These are phyloP conservation scores for Colletotrichum eremochloae DNA, from an alignment of 2,329 filamentous ascomycete species.

Conservation along the genomic window DNA sequence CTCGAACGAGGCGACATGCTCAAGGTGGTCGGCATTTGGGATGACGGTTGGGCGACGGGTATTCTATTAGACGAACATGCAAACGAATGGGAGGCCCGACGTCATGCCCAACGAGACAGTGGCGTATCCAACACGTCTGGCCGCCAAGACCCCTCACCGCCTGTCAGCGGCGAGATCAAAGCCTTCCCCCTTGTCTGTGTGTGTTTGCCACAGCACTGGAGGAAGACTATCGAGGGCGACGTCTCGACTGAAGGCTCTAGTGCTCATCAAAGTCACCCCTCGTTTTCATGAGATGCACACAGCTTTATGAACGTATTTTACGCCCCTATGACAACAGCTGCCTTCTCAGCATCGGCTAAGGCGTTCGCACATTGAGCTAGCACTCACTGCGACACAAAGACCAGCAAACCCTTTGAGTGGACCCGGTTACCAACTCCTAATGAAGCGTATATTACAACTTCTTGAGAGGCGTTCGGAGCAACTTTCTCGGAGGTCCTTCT, in stretches of 20 bases:
- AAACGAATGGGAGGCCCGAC: conserved; percentile 87
- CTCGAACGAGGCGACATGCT: conserved; percentile 97
- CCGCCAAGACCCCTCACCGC: conserved; percentile 72
- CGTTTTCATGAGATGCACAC: conserved; percentile 46
- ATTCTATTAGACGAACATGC: conserved; percentile 84
- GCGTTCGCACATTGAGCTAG: conserved; percentile 51
- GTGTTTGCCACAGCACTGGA: conserved; percentile 95
- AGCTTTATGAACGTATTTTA: conserved; percentile 46
- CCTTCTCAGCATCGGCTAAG: conserved; percentile 53
- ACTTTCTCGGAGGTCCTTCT: conserved; percentile 33
- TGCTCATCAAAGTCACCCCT: conserved; percentile 48
- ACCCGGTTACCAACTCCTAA: conserved; percentile 13
- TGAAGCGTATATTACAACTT: conserved; percentile 28
- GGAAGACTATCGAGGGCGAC: conserved; percentile 95
- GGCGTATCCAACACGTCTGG: conserved; percentile 88
- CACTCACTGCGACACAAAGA: conserved; percentile 30
- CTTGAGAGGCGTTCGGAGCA: conserved; percentile 32
- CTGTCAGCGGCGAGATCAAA: conserved; percentile 87
- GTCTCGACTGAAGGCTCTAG: conserved; percentile 74
- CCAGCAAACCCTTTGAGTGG: not conserved
- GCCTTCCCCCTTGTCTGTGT: conserved; percentile 98
- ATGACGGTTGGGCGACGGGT: conserved; percentile 98
- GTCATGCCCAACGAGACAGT: conserved; percentile 87
- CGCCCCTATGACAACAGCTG: conserved; percentile 43
- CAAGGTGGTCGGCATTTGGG: conserved; percentile 98